Evolutionary conservation across 2,329 filamentous ascomycete genomes (phyloP).

Genomic region (Sarocladiaceae sp.): DNA sequence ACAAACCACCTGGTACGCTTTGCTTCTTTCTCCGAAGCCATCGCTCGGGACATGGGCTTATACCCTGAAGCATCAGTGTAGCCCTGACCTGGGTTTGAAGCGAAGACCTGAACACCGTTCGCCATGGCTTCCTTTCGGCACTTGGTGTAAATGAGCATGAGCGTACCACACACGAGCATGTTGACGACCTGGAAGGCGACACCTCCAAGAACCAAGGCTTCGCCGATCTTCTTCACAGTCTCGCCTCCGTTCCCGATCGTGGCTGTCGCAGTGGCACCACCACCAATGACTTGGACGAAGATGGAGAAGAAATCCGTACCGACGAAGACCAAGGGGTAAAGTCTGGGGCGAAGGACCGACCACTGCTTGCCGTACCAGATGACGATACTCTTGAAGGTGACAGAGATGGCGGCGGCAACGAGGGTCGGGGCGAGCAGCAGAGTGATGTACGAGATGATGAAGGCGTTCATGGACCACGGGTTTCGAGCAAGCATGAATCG

Average conservation of each 20-base stretch:
- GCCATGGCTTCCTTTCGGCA: constrained; percentile 2
- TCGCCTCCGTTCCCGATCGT: constrained; percentile 13
- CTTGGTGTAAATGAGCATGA: constrained; percentile 13
- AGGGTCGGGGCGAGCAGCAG: constrained; percentile 38
- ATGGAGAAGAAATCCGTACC: constrained; percentile 40
- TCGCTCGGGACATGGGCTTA: background rate
- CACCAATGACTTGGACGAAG: constrained; percentile 19
- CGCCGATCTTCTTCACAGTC: background rate
- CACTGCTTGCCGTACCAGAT: constrained; percentile 35
- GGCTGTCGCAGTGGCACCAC: constrained; percentile 25
- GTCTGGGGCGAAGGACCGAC: constrained; percentile 33
- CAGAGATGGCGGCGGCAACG: constrained; percentile 40
- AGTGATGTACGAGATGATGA: constrained; percentile 35
- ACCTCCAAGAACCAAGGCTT: constrained; percentile 18
- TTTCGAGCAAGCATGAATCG: constrained; percentile 34
- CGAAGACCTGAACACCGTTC: background rate
- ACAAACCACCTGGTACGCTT: constrained; percentile 8
- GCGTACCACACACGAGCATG: constrained; percentile 18
- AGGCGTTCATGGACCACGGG: constrained; percentile 34
- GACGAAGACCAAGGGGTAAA: constrained; percentile 48
- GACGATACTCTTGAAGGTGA: constrained; percentile 42
- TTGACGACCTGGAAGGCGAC: constrained; percentile 22
- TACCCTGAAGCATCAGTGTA: background rate
- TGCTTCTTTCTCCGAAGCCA: background rate
- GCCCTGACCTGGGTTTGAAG: background rate